Base-by-base conservation (phyloP, 169 alveolate species). In the Cryptosporidium sp. region DNA sequence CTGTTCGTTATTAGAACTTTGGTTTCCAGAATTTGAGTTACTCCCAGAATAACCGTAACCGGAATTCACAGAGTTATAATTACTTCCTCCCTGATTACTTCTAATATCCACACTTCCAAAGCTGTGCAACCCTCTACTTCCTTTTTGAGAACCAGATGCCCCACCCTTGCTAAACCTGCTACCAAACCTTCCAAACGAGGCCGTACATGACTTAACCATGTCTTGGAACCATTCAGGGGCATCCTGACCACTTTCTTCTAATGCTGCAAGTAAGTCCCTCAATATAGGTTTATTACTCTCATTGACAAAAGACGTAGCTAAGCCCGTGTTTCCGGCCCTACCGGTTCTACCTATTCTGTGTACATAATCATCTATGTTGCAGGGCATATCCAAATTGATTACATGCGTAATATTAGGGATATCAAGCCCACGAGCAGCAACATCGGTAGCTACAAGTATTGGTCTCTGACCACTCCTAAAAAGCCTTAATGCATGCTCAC, bases 361-460 rank as follows among this genome's bases (percentile, higher is more conserved):
- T 43, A 98, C 97, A 92, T 98, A 98, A 84, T 96, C 98, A 87
- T 97, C 98, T 23, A 95, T 95, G 91, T 97, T 97, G 69, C 96
- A 94, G 18, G 99, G 99, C 51, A 98, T 94, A 92, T 98, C 99
- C 84, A 95, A 97, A 93, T 97, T 97, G 41, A 98, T 95, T 26
- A 98, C 99, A 73, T 94, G 98, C 37, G 96, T 95, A 52, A 98
- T 98, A 86, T 97, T 95, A 16, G 98, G 97, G 65, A 98, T 97
- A 91, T 98, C 99, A 31, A 98, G 91, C 1, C 99, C 99, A 84
- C 99, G 93, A 33, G 99, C 98, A 3, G 99, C 99, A 26, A 98
- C 99, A 91, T 98, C 99, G 3, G 99, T 98, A 31, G 99, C 99
- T 7, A 98, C 98, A 74, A 98, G 93, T 61, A 97, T 96, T 65